Evolutionary conservation across 208 protist species (phyloP).

Genomic region (Wallacemonas rigidus): DNA sequence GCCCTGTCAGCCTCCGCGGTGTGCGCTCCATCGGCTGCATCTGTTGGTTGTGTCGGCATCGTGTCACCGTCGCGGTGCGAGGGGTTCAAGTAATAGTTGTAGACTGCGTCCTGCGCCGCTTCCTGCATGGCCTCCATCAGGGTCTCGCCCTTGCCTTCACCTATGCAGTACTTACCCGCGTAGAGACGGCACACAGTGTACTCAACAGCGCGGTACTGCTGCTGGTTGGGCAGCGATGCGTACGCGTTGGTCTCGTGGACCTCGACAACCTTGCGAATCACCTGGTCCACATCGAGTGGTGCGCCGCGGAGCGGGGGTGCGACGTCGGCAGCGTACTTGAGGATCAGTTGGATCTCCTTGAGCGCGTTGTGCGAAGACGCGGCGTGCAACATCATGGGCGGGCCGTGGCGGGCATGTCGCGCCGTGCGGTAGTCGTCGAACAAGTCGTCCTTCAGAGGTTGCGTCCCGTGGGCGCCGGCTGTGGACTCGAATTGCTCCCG

Average conservation of each 20-base stretch:
- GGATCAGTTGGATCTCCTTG: constrained; percentile 87
- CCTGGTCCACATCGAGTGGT: constrained; percentile 86
- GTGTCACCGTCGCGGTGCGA: background rate
- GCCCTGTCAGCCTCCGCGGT: background rate
- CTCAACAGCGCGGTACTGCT: constrained; percentile 86
- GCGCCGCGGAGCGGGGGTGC: constrained; percentile 36
- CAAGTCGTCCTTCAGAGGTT: constrained; percentile 66
- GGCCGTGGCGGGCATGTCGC: constrained; percentile 52
- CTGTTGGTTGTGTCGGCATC: background rate
- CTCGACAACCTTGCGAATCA: constrained; percentile 72
- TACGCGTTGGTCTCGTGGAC: constrained; percentile 90
- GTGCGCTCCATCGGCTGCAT: background rate
- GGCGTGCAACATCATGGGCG: constrained; percentile 69
- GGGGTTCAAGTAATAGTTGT: constrained; percentile 77
- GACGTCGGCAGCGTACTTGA: constrained; percentile 77
- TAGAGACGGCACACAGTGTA: constrained; percentile 83
- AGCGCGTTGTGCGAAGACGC: constrained; percentile 68
- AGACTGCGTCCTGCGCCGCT: constrained; percentile 69
- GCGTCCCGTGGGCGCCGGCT: constrained; percentile 72
- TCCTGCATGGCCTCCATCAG: constrained; percentile 86
- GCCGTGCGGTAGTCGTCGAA: constrained; percentile 51
- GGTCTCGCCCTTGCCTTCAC: constrained; percentile 85
- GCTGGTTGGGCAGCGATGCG: constrained; percentile 53
- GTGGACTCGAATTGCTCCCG: constrained; percentile 81
- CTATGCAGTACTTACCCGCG: constrained; percentile 66